Base-by-base conservation (phyloP, 257 asterid genomes). In the Mentha longifolia region DNA sequence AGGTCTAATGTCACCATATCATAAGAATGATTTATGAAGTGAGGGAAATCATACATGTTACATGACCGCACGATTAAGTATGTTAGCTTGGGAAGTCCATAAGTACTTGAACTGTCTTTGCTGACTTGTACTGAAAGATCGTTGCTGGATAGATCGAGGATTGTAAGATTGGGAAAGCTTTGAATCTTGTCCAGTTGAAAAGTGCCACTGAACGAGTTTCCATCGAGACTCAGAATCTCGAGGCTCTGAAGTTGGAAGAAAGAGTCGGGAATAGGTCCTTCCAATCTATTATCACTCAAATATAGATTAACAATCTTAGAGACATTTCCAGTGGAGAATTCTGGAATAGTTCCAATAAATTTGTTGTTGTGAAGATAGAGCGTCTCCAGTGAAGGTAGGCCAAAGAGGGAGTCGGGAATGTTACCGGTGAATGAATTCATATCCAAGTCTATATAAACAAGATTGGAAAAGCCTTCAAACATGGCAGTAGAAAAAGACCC, bases 141-240 rank as follows among this genome's bases (percentile, higher is more conserved):
- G 31, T 12, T 25, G 9, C 15, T 1, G 9, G 61, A 55, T 22
- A 55, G 37, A 55, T 6, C 37, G 22, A 55, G 37, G 6, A 0
- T 0, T 4, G 39, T 22, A 10, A 54, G 33, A 54, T 20, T 54
- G 60, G 60, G 6, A 54, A 54, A 31, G 8, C 33, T 22, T 20
- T 10, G 61, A 22, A 55, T 10, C n/a, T 55, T 55, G 4, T 25
- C 39, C 1, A 55, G 9, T 11, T 25, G 61, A 55, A 55, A 55
- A 55, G 37, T 22, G 37, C 37, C n/a, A n/a, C n/a, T n/a, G n/a
- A n/a, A n/a, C n/a, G n/a, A 15, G 54, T 47, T 47, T 0, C 4
- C 20, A 6, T 0, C 1, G 0, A 47, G 54, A 4, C 0, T 0
- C 20, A n/a, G 9, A 4, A 0, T 0, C 9, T n/a, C 6, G 19